Base-by-base conservation (phyloP, 441 rosid genomes). In the Oxalis stricta region DNA sequence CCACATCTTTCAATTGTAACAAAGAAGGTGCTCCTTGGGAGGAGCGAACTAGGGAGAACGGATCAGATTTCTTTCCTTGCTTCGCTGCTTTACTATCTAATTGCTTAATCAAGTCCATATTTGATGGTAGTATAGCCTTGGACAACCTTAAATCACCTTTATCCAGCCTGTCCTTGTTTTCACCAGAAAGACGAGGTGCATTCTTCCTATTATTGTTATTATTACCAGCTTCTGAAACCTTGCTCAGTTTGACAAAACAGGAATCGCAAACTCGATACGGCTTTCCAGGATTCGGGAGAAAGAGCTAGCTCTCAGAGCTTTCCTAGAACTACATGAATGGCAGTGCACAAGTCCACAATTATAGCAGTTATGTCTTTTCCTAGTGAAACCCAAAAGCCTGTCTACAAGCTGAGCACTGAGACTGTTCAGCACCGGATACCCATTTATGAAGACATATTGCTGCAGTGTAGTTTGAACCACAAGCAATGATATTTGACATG, bases 321-420 rank as follows among this genome's bases (percentile, higher is more conserved):
- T 86, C 41, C 80, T 86, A 15, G 99, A 86, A 56, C 93, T 82
- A 65, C 99, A 86, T 2, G 97, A 76, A 67, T 89, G 97, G 54
- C 97, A 89, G 48, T 89, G 95, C 58, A 88, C 94, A 29, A 88
- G 88, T 24, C 97, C 97, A 66, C 97, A 88, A 26, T 88, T 84
- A 46, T 84, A 89, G 65, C 97, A 89, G 65, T 84, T 89, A 61
- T 89, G 95, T 53, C 95, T 77, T 63, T 89, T 89, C 41, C 97
- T 57, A 50, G 95, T 84, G n/a, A 58, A 89, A 84, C 20, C 95
- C 95, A 52, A 89, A 89, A 42, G 97, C 84, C 33, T 73, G 89
- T 55, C 95, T 74, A 56, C 97, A 89, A 4, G 84, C 61, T 12
- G 95, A 82, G 56, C 95, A 89, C 44, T 89, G 97, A 52, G 92